These are phyloP conservation scores for Rhododendron mucronatum DNA, from an alignment of 148 eudicot genomes.

Conservation along the genomic window DNA sequence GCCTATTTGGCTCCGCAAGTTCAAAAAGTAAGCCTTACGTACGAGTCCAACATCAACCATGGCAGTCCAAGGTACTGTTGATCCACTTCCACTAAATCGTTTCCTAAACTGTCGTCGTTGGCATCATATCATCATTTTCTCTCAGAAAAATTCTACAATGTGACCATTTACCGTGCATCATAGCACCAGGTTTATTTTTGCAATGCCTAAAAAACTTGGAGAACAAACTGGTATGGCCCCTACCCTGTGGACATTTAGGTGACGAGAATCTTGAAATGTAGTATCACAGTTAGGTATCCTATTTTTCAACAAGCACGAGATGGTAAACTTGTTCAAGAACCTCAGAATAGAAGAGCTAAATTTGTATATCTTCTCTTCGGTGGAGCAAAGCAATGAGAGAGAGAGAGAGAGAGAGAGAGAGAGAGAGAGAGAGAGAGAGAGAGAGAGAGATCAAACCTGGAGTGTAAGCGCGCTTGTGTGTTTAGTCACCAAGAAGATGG, in stretches of 20 bases:
- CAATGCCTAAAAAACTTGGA: not conserved
- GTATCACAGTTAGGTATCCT: not conserved
- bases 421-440: slow-evolving; percentile 19
- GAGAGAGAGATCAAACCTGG: slow-evolving; percentile 51
- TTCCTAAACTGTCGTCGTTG: not conserved
- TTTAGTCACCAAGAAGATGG: slow-evolving; percentile 96
- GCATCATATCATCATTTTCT: not conserved
- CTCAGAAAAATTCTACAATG: not conserved
- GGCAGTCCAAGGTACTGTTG: not conserved
- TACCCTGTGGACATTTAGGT: not conserved
- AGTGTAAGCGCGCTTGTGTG: slow-evolving; percentile 95
- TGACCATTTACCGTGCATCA: not conserved
- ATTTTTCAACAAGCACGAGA: not conserved
- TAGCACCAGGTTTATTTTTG: not conserved
- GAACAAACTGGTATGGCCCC: not conserved
- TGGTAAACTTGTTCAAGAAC: not conserved
- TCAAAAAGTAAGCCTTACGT: not conserved
- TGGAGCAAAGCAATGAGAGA: too few relatives aligned
- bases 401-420: not conserved
- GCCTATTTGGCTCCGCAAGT: not conserved
- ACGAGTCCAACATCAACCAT: not conserved
- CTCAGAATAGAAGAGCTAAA: not conserved
- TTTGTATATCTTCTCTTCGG: not conserved
- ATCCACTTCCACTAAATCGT: not conserved
- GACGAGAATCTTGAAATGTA: not conserved